Conservation (phyloP, 768 basidiomycete species). For the Trametes coccinea region DNA sequence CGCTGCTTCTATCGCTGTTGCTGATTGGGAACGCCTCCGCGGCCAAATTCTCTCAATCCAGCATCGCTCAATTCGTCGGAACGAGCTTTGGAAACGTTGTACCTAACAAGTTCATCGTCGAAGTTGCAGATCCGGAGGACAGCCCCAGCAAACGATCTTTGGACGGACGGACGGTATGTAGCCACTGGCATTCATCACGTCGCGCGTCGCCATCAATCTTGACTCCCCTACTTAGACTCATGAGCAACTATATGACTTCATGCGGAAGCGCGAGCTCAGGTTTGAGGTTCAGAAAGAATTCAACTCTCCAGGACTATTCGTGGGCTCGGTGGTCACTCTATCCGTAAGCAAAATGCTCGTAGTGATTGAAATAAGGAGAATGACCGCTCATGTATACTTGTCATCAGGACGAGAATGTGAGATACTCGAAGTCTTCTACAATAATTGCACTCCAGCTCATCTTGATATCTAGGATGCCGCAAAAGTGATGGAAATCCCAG, state of each 20-base stretch:
- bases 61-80: slow-evolving; percentile 12
- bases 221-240: slow-evolving; percentile 40
- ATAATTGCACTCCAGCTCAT: too few species aligned
- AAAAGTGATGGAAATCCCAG: slow-evolving; percentile 45
- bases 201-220: too few species aligned
- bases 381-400: neutral
- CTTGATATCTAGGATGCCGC: slow-evolving; percentile 44
- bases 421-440: neutral
- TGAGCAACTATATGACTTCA: slow-evolving; percentile 48
- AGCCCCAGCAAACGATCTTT: slow-evolving; percentile 27
- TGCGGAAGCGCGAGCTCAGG: slow-evolving; percentile 44
- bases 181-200: neutral
- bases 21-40: neutral
- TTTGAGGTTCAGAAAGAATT: slow-evolving; percentile 55
- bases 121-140: slow-evolving; percentile 37
- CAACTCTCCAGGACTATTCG: slow-evolving; percentile 52
- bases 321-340: slow-evolving; percentile 57
- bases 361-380: neutral
- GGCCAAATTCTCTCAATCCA: slow-evolving; percentile 23
- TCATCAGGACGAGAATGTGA: slow-evolving; percentile 21
- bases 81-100: slow-evolving; percentile 27
- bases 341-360: slow-evolving; percentile 33
- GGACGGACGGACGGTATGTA: slow-evolving; percentile 21
- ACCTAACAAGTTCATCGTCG: slow-evolving; percentile 45
- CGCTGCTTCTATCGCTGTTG: slow-evolving; percentile 7